Evolutionary conservation across 192 early-diverging fungal species (phyloP).

Genomic region (Pecoramyces ruminantium): DNA sequence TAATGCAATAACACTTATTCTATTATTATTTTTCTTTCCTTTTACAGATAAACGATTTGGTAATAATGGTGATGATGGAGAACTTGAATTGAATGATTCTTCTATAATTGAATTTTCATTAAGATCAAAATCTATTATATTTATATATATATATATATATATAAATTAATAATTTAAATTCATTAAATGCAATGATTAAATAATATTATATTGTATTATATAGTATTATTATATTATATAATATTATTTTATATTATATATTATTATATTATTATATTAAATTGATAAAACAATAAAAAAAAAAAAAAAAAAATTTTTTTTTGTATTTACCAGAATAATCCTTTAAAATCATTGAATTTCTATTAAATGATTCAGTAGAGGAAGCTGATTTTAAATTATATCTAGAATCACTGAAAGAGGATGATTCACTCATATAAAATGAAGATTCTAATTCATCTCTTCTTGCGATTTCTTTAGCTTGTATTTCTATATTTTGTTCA

Average conservation of each 20-base stretch:
- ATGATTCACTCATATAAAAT: not conserved
- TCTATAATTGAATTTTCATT: not conserved
- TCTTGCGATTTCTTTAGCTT: slow-evolving; percentile 3
- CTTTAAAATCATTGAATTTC: not conserved
- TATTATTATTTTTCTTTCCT: not conserved
- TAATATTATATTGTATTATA: no score
- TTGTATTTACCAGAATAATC: no score
- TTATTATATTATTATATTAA: no score
- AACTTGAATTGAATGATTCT: not conserved
- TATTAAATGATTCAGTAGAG: not conserved
- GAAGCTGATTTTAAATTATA: not conserved
- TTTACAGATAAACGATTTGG: not conserved
- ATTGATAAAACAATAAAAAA: not conserved
- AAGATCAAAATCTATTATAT: not conserved
- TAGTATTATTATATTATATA: no score
- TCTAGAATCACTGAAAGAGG: not conserved
- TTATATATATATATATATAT: no score
- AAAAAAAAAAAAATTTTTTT: no score
- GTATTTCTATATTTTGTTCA: slow-evolving; percentile 10
- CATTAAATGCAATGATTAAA: no score
- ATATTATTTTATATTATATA: no score
- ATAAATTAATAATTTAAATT: no score
- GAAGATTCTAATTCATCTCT: not conserved
- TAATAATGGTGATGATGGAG: not conserved
- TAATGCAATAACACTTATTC: not conserved